Evolutionary conservation across 208 protist species (phyloP).

Genomic region (Herpetomonas samuelpessoai): DNA sequence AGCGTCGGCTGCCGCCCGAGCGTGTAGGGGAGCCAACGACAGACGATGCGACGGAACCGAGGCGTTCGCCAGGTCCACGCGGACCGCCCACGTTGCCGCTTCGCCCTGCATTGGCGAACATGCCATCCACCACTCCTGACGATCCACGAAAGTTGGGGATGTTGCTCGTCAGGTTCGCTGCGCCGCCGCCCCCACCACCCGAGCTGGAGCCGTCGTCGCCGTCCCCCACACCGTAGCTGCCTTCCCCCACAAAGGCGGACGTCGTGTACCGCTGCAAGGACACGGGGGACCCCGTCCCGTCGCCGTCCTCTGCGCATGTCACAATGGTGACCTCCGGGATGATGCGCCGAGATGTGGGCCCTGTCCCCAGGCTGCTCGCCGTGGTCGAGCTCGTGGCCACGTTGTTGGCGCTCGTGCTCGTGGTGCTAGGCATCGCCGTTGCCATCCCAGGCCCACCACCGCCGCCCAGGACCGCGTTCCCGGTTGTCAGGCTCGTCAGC

Average conservation of each 20-base stretch:
- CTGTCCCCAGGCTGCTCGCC: background rate
- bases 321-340: background rate
- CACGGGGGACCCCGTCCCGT: background rate
- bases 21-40: constrained; percentile 13
- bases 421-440: background rate
- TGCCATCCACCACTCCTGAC: no score
- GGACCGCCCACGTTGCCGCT: background rate
- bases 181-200: background rate
- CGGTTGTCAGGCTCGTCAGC: background rate
- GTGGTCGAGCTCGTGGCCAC: background rate
- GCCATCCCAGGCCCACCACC: no score
- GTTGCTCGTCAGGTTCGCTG: background rate
- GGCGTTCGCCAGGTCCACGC: background rate
- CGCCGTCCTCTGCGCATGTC: constrained; percentile 7
- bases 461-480: background rate
- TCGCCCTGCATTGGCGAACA: background rate
- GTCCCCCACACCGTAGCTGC: background rate
- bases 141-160: background rate
- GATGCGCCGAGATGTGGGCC: background rate
- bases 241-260: background rate
- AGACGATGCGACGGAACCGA: background rate
- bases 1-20: constrained; percentile 21
- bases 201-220: background rate
- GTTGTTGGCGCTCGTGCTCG: background rate
- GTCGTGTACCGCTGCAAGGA: background rate